Base-by-base conservation (phyloP, 352 stramenopile species). In the Thraustochytrium sp. region DNA sequence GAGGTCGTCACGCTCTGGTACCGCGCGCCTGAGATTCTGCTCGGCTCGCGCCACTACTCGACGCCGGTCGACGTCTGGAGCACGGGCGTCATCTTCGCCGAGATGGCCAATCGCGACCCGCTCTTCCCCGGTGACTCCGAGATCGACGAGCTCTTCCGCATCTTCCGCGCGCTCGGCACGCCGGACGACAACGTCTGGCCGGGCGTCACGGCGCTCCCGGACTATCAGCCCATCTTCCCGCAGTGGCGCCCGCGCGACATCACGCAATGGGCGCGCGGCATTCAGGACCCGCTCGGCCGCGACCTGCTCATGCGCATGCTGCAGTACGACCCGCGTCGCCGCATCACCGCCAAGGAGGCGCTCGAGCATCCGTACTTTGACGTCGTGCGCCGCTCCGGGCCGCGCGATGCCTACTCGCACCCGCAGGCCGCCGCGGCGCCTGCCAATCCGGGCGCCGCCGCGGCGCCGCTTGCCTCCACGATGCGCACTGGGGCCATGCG, bases 91-190 rank as follows among this genome's bases (percentile, higher is more conserved):
- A 99, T 99, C 48, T 97, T 99, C 87, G 96, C 95, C 3, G 97
- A 86, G 46, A 86, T 86, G 84, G 62, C 64, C 2, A 95, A 91
- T 1, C 95, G 82, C 3, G 36, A 84, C 29, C 21, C 42, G 37
- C 86, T 96, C 1, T 95, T 96, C 86, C 90, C 90, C 0, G 95
- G 95, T 21, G 95, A 99, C 86, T 98, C 94, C 34, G 97, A 99
- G 88, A 98, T 99, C 86, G 96, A 99, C 86, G 94, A 99, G 86
- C 89, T 99, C 36, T 99, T 98, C 88, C 97, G 98, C 56, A 99
- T 99, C 76, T 99, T 99, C 87, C 89, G 92, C 18, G 92, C 97
- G 42, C 86, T 99, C 2, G 97, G 96, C n/a, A 99, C 96, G 13
- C 97, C 97, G 0, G 94, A 95, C 74, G 96, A 99, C 86, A 84